These are phyloP conservation scores for Petrea volubilis DNA, from an alignment of 257 asterid genomes.

Conservation along the genomic window DNA sequence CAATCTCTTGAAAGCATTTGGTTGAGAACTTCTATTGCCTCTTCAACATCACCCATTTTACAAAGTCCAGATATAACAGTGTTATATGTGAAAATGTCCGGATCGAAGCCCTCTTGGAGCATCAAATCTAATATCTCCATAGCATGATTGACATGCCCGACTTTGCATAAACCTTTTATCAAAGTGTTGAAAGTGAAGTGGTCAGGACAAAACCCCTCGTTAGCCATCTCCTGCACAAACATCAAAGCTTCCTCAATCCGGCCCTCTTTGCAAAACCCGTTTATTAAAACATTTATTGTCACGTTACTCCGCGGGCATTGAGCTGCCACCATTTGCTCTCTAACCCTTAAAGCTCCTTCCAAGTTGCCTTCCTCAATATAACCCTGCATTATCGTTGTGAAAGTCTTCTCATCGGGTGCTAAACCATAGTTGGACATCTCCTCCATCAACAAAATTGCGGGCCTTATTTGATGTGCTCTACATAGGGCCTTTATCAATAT, in stretches of 20 bases:
- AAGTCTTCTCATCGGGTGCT: conserved; percentile 83
- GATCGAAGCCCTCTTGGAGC: conserved; percentile 84
- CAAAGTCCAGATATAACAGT: conserved; percentile 83
- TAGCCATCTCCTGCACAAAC: conserved; percentile 66
- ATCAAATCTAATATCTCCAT: conserved; percentile 77
- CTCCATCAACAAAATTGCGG: conserved; percentile 91
- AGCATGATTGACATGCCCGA: conserved; percentile 75
- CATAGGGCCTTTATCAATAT: conserved; percentile 85
- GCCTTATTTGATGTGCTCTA: conserved; percentile 87
- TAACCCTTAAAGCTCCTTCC: conserved; percentile 78
- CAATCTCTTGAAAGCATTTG: conserved; percentile 77
- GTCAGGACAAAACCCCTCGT: conserved; percentile 74
- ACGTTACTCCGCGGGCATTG: conserved; percentile 57
- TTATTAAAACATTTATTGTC: conserved; percentile 69
- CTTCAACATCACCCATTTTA: conserved; percentile 60
- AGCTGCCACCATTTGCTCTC: conserved; percentile 75
- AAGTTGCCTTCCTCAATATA: conserved; percentile 79
- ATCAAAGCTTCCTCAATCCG: conserved; percentile 66
- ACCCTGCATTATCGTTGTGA: conserved; percentile 87
- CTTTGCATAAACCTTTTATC: conserved; percentile 80
- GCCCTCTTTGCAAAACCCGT: conserved; percentile 84
- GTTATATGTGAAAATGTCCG: conserved; percentile 73
- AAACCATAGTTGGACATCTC: conserved; percentile 77
- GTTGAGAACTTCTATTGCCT: conserved; percentile 68
- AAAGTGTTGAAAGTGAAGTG: conserved; percentile 72